Conservation (phyloP, 2,329 filamentous ascomycete species). For the Elsinoe necatrix region DNA sequence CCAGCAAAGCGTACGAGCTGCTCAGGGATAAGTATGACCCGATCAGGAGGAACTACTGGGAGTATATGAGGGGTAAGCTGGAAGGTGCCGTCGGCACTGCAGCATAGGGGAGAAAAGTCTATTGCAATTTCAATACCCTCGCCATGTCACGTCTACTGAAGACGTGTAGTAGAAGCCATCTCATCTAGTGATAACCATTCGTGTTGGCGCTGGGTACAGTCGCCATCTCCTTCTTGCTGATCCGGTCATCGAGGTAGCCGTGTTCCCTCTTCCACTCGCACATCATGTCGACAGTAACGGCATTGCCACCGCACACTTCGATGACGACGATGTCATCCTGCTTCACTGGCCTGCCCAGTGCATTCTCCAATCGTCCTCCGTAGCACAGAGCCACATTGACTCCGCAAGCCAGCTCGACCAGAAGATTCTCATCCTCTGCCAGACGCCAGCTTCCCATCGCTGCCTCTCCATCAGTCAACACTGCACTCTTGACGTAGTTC, state of each 20-base stretch:
- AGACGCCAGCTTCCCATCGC: slow-evolving; percentile 68
- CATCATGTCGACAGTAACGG: slow-evolving; percentile 45
- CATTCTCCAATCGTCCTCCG: slow-evolving; percentile 52
- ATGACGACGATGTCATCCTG: slow-evolving; percentile 66
- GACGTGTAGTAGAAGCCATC: background rate
- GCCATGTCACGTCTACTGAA: slow-evolving; percentile 4
- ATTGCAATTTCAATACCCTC: background rate
- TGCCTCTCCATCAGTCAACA: slow-evolving; percentile 68
- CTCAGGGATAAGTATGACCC: slow-evolving; percentile 83
- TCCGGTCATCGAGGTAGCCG: slow-evolving; percentile 21
- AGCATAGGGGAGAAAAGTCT: background rate
- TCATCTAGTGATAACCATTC: slow-evolving; percentile 7
- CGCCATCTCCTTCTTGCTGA: slow-evolving; percentile 5
- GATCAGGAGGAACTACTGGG: slow-evolving; percentile 87
- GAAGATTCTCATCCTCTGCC: slow-evolving; percentile 69
- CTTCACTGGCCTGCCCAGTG: slow-evolving; percentile 53
- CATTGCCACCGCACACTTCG: slow-evolving; percentile 66
- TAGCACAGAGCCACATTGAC: slow-evolving; percentile 66
- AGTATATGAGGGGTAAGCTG: slow-evolving; percentile 55
- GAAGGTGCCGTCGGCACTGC: slow-evolving; percentile 4
- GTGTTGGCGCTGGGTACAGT: slow-evolving; percentile 18
- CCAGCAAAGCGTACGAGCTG: slow-evolving; percentile 60
- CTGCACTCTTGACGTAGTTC: slow-evolving; percentile 49
- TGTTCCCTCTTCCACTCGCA: slow-evolving; percentile 41
- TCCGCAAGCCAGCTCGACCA: slow-evolving; percentile 81